Base-by-base conservation (phyloP, 1,284 basidiomycete genomes). In the Apiotrichum siamense region DNA sequence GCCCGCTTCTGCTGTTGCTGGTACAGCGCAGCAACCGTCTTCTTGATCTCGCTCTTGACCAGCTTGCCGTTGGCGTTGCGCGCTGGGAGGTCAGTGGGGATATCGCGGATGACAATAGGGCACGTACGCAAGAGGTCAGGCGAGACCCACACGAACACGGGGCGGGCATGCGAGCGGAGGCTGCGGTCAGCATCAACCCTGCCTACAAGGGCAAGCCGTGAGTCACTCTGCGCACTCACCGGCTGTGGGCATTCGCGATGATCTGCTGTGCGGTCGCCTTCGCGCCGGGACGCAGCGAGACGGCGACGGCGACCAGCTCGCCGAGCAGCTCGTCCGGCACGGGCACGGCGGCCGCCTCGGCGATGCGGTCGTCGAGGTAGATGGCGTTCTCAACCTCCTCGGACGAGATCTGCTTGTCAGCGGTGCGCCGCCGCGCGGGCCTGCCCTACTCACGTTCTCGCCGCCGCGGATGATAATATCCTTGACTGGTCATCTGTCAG, bases 321-420 rank as follows among this genome's bases (percentile, higher is more conserved):
- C 70, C 70, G 2, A 70, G 52, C n/a, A 60, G 37, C 23, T 51
- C 38, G 45, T 67, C 57, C 2, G 68, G 68, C 0, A 72, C 57
- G 1, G 67, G 58, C 7, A 72, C 56, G 11, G 67, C 68, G 7
- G 62, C 65, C 4, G 59, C 66, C 55, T 72, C 70, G 6, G 52
- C 52, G 1, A 72, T 55, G 7, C 60, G 49, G 23, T 60, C 49
- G 40, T 67, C 60, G 27, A 64, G 55, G 42, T 59, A 70, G 20
- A 72, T 33, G 11, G 65, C 70, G 48, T 72, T 70, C 54, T 72
- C 70, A 17, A 72, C 63, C 33, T 69, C 67, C 12, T 61, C 53
- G 4, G 66, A 67, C 0, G 65, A 49, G 49, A 72, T 69, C 66
- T 71, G 35, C 7, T 13, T n/a, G 36, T 36, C 7, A 29, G 45